These are phyloP conservation scores for Talaromyces rugulosus DNA, from an alignment of 2,329 filamentous ascomycete species.

Conservation along the genomic window DNA sequence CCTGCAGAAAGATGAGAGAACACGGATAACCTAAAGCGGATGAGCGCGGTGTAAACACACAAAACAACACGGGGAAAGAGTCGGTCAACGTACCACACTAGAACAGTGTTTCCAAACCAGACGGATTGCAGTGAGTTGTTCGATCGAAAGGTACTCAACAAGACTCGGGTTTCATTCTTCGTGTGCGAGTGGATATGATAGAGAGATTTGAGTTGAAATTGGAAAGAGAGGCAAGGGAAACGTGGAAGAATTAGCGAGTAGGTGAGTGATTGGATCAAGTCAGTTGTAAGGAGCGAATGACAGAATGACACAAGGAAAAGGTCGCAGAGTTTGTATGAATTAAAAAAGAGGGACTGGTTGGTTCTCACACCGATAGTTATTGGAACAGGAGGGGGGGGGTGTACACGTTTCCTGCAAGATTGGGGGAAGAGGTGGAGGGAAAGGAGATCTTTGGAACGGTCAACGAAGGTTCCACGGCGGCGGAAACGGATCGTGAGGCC, in stretches of 20 bases:
- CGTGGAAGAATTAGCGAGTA: neutral
- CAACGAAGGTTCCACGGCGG: conserved; percentile 13
- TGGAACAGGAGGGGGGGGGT: neutral
- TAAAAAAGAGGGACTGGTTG: neutral
- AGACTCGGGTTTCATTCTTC: conserved; percentile 12
- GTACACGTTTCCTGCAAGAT: conserved; percentile 2
- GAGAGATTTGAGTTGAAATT: neutral
- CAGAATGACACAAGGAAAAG: neutral
- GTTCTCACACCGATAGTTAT: neutral
- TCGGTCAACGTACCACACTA: neutral
- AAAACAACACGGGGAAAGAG: neutral
- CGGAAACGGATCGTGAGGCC: conserved; percentile 13
- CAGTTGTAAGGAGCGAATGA: neutral
- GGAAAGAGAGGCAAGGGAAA: neutral
- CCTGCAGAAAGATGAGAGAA: conserved; percentile 35
- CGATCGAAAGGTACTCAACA: conserved; percentile 9
- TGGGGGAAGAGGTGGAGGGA: conserved; percentile 4
- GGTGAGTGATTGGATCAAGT: neutral
- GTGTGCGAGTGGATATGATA: neutral
- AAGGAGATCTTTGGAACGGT: conserved; percentile 11
- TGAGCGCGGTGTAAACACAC: conserved; percentile 1
- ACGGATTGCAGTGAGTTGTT: neutral
- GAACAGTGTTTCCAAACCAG: conserved; percentile 1
- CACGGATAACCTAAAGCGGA: conserved; percentile 4
- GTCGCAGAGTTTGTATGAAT: neutral